Evolutionary conservation across 164 flowering plant species (phyloP).

Genomic region (Vitis amurensis): DNA sequence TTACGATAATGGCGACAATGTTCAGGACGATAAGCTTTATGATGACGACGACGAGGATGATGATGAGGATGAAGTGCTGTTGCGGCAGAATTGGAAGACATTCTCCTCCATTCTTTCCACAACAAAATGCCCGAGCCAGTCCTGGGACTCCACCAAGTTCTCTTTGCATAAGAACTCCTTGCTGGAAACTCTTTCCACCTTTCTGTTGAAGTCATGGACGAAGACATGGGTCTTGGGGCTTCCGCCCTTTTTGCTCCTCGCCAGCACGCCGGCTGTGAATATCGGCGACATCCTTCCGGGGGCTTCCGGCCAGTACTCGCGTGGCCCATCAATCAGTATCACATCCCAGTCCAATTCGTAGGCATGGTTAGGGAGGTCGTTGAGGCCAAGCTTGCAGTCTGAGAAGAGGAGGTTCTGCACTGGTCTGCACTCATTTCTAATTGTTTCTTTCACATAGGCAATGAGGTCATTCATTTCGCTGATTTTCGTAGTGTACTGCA

Average conservation of each 20-base stretch:
- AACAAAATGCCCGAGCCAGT: constrained; percentile 68
- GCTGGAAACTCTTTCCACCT: constrained; percentile 61
- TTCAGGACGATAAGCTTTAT: background rate
- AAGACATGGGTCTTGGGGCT: constrained; percentile 68
- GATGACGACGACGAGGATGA: constrained; percentile 24
- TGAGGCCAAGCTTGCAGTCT: constrained; percentile 77
- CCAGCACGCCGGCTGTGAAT: constrained; percentile 86
- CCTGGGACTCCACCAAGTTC: constrained; percentile 65
- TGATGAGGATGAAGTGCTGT: constrained; percentile 21
- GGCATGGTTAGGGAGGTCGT: constrained; percentile 84
- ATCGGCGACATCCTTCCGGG: constrained; percentile 88
- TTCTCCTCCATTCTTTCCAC: constrained; percentile 54
- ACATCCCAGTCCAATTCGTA: constrained; percentile 93
- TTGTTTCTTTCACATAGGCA: constrained; percentile 49
- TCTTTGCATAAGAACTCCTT: constrained; percentile 76
- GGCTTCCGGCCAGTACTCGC: constrained; percentile 70
- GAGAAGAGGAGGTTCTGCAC: constrained; percentile 90
- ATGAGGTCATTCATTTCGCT: constrained; percentile 54
- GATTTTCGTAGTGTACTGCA: constrained; percentile 68
- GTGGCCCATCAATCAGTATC: constrained; percentile 84
- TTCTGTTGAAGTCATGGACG: constrained; percentile 72
- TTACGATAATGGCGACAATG: too few species aligned
- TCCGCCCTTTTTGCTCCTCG: constrained; percentile 74
- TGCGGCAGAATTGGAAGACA: constrained; percentile 50
- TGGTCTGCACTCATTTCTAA: constrained; percentile 69